phyloP scores from a whole-genome alignment of 257 asterid genomes.

The Nicotiana paniculata region DNA sequence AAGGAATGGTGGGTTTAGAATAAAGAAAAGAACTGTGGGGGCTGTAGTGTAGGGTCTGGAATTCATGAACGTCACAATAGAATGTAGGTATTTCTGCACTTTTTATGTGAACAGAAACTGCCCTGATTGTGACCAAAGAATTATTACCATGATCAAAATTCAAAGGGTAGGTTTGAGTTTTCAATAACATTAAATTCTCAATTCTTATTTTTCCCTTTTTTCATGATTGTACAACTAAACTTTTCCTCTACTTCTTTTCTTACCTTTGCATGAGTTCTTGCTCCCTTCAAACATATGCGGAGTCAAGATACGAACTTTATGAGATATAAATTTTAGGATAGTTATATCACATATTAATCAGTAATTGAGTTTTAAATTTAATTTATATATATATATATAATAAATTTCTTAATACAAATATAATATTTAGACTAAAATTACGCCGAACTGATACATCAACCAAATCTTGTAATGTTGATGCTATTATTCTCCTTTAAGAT shows the following conservation, averaged over 20 bases:
- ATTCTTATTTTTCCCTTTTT: background rate
- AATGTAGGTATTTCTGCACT: constrained; percentile 8
- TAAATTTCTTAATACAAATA: no score
- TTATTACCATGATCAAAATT: background rate
- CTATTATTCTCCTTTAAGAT: no score
- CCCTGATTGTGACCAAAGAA: background rate
- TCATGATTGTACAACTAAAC: no score
- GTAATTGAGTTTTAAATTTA: no score
- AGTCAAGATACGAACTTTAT: no score
- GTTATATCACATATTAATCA: no score
- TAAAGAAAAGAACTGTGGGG: background rate
- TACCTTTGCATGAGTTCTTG: background rate
- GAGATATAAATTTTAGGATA: no score
- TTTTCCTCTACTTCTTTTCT: background rate
- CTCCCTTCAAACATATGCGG: background rate
- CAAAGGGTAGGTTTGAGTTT: background rate
- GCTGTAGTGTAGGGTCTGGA: background rate
- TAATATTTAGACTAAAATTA: no score
- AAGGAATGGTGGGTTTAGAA: constrained; percentile 9
- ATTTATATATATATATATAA: no score
- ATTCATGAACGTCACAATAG: constrained; percentile 4
- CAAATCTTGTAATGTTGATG: no score
- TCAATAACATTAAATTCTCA: background rate
- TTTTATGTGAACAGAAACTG: constrained; percentile 5
- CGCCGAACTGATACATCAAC: no score